These are phyloP conservation scores for Astragalus membranaceus DNA, from an alignment of 306 rosid genomes.

Conservation along the genomic window DNA sequence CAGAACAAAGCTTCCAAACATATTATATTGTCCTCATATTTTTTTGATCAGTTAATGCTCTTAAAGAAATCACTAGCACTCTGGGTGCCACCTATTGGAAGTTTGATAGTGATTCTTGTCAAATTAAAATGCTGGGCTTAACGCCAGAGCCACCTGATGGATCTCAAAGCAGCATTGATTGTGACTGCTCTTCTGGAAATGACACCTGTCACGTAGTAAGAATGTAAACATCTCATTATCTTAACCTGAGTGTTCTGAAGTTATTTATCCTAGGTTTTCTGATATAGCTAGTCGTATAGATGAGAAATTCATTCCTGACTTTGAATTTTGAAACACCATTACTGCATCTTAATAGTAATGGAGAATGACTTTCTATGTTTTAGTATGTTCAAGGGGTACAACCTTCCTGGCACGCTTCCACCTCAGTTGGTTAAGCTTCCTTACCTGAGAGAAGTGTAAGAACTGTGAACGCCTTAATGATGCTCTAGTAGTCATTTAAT, in stretches of 20 bases:
- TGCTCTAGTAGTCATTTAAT: too few relatives aligned
- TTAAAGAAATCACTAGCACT: constrained; percentile 47
- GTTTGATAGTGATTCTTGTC: constrained; percentile 50
- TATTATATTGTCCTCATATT: not conserved
- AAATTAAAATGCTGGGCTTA: constrained; percentile 48
- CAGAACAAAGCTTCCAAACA: too few relatives aligned
- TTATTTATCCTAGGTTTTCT: constrained; percentile 9
- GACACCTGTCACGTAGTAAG: constrained; percentile 55
- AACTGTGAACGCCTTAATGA: constrained; percentile 29
- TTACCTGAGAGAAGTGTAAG: constrained; percentile 61
- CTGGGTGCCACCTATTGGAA: constrained; percentile 74
- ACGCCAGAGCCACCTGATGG: constrained; percentile 33
- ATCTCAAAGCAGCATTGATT: constrained; percentile 30
- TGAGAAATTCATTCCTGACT: not conserved
- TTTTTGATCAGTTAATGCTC: constrained; percentile 55
- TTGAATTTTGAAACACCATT: not conserved
- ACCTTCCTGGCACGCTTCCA: constrained; percentile 77
- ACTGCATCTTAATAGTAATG: not conserved
- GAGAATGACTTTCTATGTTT: not conserved
- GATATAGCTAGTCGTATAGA: not conserved
- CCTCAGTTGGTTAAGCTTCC: constrained; percentile 78
- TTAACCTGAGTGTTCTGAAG: constrained; percentile 3
- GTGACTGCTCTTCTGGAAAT: constrained; percentile 45
- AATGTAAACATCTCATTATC: constrained; percentile 51
- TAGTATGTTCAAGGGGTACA: constrained; percentile 48